Conservation (phyloP, 805 yeast genomes). For the Saccharomycopsis fermentans region DNA sequence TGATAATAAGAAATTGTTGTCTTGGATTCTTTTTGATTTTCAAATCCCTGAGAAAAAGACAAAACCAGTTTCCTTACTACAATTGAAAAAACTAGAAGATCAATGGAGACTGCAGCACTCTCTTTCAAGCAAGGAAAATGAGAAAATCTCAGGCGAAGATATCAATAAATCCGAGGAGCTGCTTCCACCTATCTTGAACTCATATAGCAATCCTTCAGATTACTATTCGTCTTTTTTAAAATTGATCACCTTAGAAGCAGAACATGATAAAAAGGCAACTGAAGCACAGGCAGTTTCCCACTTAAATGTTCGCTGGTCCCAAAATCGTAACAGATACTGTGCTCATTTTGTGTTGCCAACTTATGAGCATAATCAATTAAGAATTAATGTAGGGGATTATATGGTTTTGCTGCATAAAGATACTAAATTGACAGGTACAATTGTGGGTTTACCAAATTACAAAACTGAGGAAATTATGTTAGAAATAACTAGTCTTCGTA, state of each 20-base stretch:
- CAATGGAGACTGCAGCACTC: slow-evolving; percentile 48
- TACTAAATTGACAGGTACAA: slow-evolving; percentile 46
- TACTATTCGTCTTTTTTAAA: slow-evolving; percentile 84
- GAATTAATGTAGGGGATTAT: slow-evolving; percentile 79
- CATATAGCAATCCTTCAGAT: slow-evolving; percentile 74
- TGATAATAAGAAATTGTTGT: slow-evolving; percentile 63
- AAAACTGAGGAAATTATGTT: slow-evolving; percentile 59
- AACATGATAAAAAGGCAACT: slow-evolving; percentile 60
- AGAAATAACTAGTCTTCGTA: slow-evolving; percentile 41
- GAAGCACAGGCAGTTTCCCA: slow-evolving; percentile 73
- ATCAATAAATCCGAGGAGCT: slow-evolving; percentile 43
- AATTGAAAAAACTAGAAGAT: slow-evolving; percentile 64
- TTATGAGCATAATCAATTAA: slow-evolving; percentile 52
- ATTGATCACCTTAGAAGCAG: slow-evolving; percentile 70
- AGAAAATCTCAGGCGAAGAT: slow-evolving; percentile 46
- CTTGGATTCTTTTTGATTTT: slow-evolving; percentile 74
- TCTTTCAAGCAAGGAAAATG: slow-evolving; percentile 38
- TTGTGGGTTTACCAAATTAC: slow-evolving; percentile 61
- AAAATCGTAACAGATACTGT: slow-evolving; percentile 52
- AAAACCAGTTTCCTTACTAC: slow-evolving; percentile 46
- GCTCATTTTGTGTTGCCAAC: slow-evolving; percentile 64
- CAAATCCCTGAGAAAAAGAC: slow-evolving; percentile 31
- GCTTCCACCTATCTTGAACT: slow-evolving; percentile 59
- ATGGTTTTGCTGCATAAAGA: slow-evolving; percentile 71
- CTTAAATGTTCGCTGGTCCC: slow-evolving; percentile 63